phyloP scores from a whole-genome alignment of 257 asterid species.

The Solanum raphanifolium region DNA sequence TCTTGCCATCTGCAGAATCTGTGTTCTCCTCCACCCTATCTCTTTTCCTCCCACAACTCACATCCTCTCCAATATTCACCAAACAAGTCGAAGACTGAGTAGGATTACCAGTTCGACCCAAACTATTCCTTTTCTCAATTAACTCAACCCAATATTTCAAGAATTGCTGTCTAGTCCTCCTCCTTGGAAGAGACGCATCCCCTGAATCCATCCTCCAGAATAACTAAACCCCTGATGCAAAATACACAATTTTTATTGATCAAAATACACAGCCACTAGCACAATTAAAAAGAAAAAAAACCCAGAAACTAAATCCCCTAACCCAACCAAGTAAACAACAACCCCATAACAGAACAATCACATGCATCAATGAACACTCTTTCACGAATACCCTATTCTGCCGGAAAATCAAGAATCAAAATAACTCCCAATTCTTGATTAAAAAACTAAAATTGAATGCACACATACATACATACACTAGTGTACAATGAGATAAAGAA shows the following conservation, averaged over 20 bases:
- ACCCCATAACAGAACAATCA: background rate
- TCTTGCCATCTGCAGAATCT: background rate
- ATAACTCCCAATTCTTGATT: background rate
- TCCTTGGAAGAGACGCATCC: background rate
- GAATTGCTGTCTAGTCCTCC: background rate
- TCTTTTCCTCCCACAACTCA: background rate
- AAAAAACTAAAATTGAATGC: background rate
- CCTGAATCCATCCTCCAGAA: background rate
- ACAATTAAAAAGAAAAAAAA: background rate
- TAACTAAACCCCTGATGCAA: background rate
- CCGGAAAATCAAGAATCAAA: background rate
- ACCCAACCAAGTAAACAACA: background rate
- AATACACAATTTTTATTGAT: background rate
- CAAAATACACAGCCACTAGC: background rate
- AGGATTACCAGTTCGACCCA: background rate
- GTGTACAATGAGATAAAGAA: background rate
- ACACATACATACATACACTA: background rate
- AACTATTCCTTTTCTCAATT: background rate
- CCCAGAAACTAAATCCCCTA: background rate
- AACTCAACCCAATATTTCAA: background rate
- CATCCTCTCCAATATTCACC: background rate
- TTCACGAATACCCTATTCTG: background rate
- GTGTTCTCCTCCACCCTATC: background rate
- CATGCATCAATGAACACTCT: background rate
- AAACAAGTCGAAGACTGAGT: background rate